phyloP scores from a whole-genome alignment of 2,329 filamentous ascomycete genomes.

The Lithohypha guttulata region DNA sequence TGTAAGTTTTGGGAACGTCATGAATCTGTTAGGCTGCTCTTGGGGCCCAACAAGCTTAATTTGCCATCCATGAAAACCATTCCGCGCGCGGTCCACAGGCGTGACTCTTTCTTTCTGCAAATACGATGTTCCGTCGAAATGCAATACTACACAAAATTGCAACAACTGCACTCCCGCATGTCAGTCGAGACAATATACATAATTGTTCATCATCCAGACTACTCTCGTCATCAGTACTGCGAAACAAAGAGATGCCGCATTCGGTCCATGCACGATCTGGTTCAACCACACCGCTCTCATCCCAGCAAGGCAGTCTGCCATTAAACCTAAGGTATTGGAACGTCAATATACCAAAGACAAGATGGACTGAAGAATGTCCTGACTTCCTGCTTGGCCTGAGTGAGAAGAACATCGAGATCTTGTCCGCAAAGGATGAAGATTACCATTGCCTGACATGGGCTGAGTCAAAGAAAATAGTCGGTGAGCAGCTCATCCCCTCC shows the following conservation, averaged over 20 bases:
- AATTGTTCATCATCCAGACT: neutral
- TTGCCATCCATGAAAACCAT: no score
- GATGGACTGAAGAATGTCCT: conserved; percentile 59
- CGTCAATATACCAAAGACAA: conserved; percentile 56
- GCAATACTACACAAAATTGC: no score
- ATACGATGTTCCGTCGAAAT: no score
- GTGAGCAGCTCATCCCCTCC: conserved; percentile 29
- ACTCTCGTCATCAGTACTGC: neutral
- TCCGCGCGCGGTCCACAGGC: no score
- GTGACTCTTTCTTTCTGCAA: no score
- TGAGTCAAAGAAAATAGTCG: conserved; percentile 53
- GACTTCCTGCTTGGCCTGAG: conserved; percentile 53
- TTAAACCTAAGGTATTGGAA: conserved; percentile 60
- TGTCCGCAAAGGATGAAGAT: conserved; percentile 58
- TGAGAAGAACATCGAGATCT: conserved; percentile 58
- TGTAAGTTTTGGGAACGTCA: no score
- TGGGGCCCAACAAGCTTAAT: no score
- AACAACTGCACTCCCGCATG: no score
- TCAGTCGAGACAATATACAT: neutral
- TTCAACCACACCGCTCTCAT: conserved; percentile 22
- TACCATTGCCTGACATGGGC: conserved; percentile 59
- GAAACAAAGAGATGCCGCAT: conserved; percentile 16
- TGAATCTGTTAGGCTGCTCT: no score
- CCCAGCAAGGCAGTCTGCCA: conserved; percentile 7
- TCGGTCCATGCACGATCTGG: conserved; percentile 14